Evolutionary conservation across 331 rosid species (phyloP), one percentile per base, ranked within the genome.

Genomic region (Cydonia oblonga): DNA sequence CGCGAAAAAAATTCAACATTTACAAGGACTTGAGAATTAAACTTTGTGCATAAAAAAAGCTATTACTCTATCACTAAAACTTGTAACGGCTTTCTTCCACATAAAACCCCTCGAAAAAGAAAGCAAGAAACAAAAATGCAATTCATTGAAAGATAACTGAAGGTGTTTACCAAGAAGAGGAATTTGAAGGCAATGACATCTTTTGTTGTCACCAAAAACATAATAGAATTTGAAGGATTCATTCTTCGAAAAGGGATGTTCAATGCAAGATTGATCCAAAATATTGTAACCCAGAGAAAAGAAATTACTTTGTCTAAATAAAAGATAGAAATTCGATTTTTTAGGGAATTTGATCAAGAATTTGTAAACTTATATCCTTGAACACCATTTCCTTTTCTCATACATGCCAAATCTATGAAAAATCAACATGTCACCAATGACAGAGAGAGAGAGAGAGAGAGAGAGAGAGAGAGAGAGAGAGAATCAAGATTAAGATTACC

Each of bases 401-500:
- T 59, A n/a, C 35, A 60, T 60, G 64, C 16, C 4, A 57, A 9
- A 23, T 22, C 3, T 57, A 23, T 23, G 62, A 23, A 11, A 35
- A 23, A 60, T 60, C 65, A 26, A 7, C 65, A 26, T 24, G 32
- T 60, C 65, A 69, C 7, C 35, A 44, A 6, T 9, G 42, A 35
- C 0, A 35, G 4, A 35, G 42, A 30, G 32, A 25, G 46, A 25
- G 44, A 28, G 30, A 28, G 26, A 25, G 26, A 25, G 26, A 25
- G 26, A 25, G 26, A 25, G 29, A 26, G 38, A 44, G 53, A 78
- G 64, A 53, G 63, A 62, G 18, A 13, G 40, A 26, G 58, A 40
- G 42, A 13, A 35, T 35, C 42, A 35, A 35, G 42, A 35, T 26
- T 32, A 3, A 35, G 42, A 35, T 35, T 76, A 93, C 98, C 98